These are phyloP conservation scores for Cornus kousa DNA, from an alignment of 148 eudicot genomes.

Conservation along the genomic window DNA sequence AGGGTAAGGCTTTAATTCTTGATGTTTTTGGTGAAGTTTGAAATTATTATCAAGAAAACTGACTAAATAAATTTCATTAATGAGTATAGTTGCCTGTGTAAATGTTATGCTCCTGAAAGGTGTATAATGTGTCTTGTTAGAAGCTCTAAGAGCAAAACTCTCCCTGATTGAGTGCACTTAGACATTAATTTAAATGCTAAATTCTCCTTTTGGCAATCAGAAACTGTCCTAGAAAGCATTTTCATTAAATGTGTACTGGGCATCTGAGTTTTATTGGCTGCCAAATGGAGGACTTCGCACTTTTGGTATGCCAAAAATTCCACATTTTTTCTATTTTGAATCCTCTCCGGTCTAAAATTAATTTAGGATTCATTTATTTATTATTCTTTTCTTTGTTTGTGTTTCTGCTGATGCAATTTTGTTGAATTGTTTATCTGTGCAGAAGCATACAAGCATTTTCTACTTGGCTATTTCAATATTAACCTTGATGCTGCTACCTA, in stretches of 20 bases:
- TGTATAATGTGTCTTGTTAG: too few relatives aligned
- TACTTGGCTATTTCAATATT: slow-evolving; percentile 75
- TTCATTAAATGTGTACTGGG: neutral
- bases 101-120: neutral
- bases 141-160: too few relatives aligned
- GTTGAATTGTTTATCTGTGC: slow-evolving; percentile 25
- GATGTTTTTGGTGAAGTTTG: neutral
- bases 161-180: neutral
- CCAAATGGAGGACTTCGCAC: neutral
- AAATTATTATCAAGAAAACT: neutral
- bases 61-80: neutral
- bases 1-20: slow-evolving; percentile 47
- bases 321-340: neutral
- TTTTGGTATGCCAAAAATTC: neutral
- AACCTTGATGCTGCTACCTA: slow-evolving; percentile 81
- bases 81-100: neutral
- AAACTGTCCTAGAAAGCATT: neutral
- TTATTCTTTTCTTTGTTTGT: neutral
- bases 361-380: neutral
- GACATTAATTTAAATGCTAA: neutral
- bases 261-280: neutral
- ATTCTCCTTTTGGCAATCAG: neutral
- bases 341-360: neutral
- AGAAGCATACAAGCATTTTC: slow-evolving; percentile 75
- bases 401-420: neutral